These are phyloP conservation scores for Plantago lanceolata DNA, from an alignment of 305 asterid species.

Conservation along the genomic window DNA sequence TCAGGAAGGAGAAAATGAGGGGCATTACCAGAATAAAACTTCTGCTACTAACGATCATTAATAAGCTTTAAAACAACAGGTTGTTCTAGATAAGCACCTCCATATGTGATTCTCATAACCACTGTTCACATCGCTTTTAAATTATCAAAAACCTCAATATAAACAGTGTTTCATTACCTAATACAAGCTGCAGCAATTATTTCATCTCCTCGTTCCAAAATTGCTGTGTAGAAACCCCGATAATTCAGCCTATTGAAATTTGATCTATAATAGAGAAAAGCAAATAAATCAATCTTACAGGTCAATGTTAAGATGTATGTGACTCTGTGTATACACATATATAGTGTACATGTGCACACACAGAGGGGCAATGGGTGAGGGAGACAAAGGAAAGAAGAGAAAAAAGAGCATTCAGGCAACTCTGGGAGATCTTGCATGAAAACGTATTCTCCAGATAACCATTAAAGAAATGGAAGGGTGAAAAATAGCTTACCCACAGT, in stretches of 20 bases:
- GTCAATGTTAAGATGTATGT: conserved; percentile 11
- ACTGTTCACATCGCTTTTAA: background rate
- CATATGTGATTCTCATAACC: background rate
- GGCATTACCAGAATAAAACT: background rate
- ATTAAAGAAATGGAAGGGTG: conserved; percentile 9
- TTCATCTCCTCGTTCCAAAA: conserved; percentile 92
- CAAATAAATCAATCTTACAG: conserved; percentile 14
- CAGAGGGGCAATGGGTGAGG: background rate
- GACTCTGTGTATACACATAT: background rate
- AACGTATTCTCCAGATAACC: background rate
- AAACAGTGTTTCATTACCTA: conserved; percentile 51
- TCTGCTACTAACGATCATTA: background rate
- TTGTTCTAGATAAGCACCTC: background rate
- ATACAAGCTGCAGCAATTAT: conserved; percentile 79
- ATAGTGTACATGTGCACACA: background rate
- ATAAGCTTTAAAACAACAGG: no score
- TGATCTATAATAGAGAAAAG: conserved; percentile 49
- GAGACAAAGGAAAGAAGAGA: background rate
- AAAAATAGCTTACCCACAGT: conserved; percentile 72
- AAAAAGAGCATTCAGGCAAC: background rate
- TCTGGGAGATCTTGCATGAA: background rate
- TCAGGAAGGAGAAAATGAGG: background rate
- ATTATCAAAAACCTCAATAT: background rate
- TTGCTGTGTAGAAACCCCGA: conserved; percentile 73
- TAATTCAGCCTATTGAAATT: conserved; percentile 80